Base-by-base conservation (phyloP, 2,329 filamentous ascomycete genomes). In the Aspergillus vadensis region DNA sequence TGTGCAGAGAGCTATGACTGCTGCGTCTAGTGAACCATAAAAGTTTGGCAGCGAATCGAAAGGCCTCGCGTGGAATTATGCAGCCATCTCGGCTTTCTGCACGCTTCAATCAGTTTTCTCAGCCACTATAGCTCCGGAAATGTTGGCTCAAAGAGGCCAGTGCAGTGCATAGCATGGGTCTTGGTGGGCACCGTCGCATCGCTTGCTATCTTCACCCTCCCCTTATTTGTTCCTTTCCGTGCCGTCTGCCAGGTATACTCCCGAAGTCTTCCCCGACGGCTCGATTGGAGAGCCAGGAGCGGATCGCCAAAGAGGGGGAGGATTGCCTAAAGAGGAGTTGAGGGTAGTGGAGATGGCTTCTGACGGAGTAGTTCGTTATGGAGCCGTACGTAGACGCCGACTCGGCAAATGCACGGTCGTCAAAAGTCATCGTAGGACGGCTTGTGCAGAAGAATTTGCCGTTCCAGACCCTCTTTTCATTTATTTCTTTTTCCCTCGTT, bases 401-500 rank as follows among this genome's bases (percentile, higher is more conserved):
- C 17, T 49, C 25, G 27, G 27, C 17, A 39, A 57, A 47, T 30
- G 43, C 43, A 49, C 27, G 30, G 54, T 49, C 43, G 41, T 43
- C 38, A 32, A 44, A 32, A 36, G 32, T 30, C 44, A 21, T 55
- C 38, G 9, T n/a, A 44, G 27, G 19, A 57, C 25, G 47, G 47
- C 27, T 48, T 56, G 25, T 47, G 39, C 43, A 49, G 17, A 19
- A 38, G 15, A 19, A 8, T 38, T 25, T 12, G 5, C 17, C 15
- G 27, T 14, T 39, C 47, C 27, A 32, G 41, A 38, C 27, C 4
- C 27, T n/a, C 54, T 38, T 38, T 49, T 49, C n/a, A 23, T 57
- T 49, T 49, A 38, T 57, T 57, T 39, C 36, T 36, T 48, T 57
- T 39, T 56, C 15, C 10, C 39, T 27, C 12, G 47, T 50, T 50